phyloP scores from a whole-genome alignment of 306 rosid genomes.

The Carpinus viminea region DNA sequence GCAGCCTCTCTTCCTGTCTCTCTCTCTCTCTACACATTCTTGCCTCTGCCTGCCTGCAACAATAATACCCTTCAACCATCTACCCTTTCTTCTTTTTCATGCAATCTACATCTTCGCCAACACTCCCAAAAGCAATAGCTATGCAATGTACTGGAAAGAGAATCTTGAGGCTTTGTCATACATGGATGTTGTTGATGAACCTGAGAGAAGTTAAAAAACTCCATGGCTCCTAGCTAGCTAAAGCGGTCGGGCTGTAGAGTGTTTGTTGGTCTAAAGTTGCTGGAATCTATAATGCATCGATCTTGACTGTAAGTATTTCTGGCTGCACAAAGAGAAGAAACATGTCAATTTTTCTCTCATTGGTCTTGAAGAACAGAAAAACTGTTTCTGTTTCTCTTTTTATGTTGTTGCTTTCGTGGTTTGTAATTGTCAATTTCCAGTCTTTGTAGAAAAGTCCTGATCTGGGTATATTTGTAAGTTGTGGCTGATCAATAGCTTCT shows the following conservation, averaged over 20 bases:
- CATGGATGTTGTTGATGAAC: conserved; percentile 8
- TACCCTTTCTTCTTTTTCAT: conserved; percentile 19
- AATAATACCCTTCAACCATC: conserved; percentile 35
- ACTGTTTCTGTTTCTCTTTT: conserved; percentile 4
- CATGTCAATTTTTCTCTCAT: conserved; percentile 12
- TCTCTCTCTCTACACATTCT: conserved; percentile 10
- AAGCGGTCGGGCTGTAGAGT: conserved; percentile 12
- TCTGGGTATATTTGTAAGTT: conserved; percentile 9
- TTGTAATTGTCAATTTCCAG: not conserved
- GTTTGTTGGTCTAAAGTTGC: conserved; percentile 1
- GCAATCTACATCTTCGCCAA: conserved; percentile 28
- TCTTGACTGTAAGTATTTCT: conserved; percentile 27
- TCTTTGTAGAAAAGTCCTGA: conserved; percentile 16
- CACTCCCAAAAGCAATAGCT: conserved; percentile 13
- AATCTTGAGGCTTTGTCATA: conserved; percentile 12
- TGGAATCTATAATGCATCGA: conserved; percentile 8
- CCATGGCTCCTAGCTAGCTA: conserved; percentile 1
- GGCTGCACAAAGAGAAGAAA: conserved; percentile 10
- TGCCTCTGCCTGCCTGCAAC: conserved; percentile 37
- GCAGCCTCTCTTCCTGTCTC: conserved; percentile 31
- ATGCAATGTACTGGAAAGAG: not conserved
- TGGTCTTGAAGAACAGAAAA: conserved; percentile 11
- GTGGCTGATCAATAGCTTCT: conserved; percentile 13
- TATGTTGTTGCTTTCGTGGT: not conserved
- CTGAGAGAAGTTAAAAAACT: not conserved